Base-by-base conservation (phyloP, 805 yeast species). In the Groenewaldozyma salmanticensis region DNA sequence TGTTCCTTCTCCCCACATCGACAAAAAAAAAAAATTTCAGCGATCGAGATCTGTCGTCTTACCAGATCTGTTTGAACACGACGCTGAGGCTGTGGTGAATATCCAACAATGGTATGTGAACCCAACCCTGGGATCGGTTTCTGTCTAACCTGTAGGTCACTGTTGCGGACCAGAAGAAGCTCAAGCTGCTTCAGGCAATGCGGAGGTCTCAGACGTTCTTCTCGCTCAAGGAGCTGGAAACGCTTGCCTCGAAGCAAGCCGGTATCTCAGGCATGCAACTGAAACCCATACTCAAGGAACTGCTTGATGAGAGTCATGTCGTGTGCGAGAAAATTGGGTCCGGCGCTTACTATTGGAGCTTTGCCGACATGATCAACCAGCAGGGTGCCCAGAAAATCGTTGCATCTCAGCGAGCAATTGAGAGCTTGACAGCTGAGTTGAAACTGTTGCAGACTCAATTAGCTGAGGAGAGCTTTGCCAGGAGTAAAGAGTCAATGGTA, bases 211-310 rank as follows among this genome's bases (percentile, higher is more conserved):
- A n/a, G 6, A 34, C 51, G 7, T 52, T 49, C 27, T 52, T 39
- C 47, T 32, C 46, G 2, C 21, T 73, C 39, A 74, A 75, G 46
- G 81, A 75, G 40, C 47, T 75, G 9, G 80, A 75, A 51, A 54
- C 66, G 3, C 47, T 54, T 6, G 75, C 66, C 1, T 62, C 74
- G 2, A 71, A 70, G 39, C 59, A 58, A 36, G 64, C 67, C 0
- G 76, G 76, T 0, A 65, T 75, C 4, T 65, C 72, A n/a, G 52
- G 74, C 0, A 73, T 74, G 73, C 69, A 71, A 38, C n/a, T 75
- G 32, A 75, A 75, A 49, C 77, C 71, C 6, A 46, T 74, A 1
- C 48, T 75, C 6, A 70, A 69, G 33, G 47, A 53, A 3, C 61
- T 75, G 43, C 51, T 72, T 6, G 77, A 73, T 46, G 81, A 75